Percentiles rank a stretch among this genome's conserved stretches.
These are phyloP conservation scores for Pilobolus umbonatus DNA, from an alignment of 192 early-diverging fungal genomes.

Conservation along the genomic window DNA sequence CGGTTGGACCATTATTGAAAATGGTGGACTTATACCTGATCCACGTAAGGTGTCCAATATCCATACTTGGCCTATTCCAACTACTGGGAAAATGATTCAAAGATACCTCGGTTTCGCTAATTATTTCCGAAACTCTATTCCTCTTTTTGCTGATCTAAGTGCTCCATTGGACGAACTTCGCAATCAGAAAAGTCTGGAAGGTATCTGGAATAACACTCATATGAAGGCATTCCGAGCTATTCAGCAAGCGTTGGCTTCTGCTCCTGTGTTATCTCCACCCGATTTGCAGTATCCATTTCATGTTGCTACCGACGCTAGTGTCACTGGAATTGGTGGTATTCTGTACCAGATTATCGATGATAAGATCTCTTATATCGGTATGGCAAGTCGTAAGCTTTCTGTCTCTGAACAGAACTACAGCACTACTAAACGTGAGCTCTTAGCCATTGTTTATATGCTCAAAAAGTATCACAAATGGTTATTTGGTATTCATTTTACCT, in stretches of 20 bases:
- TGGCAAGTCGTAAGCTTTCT: neutral
- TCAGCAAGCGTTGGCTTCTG: neutral
- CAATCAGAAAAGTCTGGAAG: neutral
- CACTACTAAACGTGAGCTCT: neutral
- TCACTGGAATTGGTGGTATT: constrained; percentile 31
- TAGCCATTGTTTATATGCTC: neutral
- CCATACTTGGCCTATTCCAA: too few relatives aligned
- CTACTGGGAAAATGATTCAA: too few relatives aligned
- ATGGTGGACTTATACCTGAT: too few relatives aligned
- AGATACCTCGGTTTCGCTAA: constrained; percentile 22
- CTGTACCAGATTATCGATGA: constrained; percentile 23
- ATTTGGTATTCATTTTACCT: constrained; percentile 27
- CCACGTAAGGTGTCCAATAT: too few relatives aligned
- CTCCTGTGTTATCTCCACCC: constrained; percentile 22
- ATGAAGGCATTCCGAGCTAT: neutral
- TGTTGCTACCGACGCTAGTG: constrained; percentile 34
- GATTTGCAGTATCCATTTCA: constrained; percentile 19
- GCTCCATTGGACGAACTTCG: constrained; percentile 22
- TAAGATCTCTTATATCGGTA: neutral
- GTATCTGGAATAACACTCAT: neutral
- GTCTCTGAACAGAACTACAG: neutral
- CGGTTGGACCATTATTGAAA: too few relatives aligned
- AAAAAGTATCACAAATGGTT: constrained; percentile 36
- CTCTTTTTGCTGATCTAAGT: constrained; percentile 7
- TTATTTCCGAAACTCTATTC: constrained; percentile 26